Evolutionary conservation across 1,284 basidiomycete genomes (phyloP), one percentile per base, ranked within the genome.

Genomic region (Lentinus polychrous): DNA sequence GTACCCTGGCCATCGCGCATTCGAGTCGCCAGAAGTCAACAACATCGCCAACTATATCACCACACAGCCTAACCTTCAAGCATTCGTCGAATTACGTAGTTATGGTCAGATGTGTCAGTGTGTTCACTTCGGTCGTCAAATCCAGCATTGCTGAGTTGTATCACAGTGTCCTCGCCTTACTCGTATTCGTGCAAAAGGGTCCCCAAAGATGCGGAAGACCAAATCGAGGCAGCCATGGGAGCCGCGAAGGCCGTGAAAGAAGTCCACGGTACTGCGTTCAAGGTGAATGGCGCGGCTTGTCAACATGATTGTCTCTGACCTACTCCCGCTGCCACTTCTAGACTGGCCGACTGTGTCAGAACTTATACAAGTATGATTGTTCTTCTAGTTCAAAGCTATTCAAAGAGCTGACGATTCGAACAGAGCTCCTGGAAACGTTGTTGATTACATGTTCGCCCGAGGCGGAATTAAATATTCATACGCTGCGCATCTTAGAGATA

Each of bases 21-120:
- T 93, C 63, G 78, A 90, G 60, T 76, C 89, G 0, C 76, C 78
- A 1, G 91, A 94, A 64, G 81, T 84, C 2, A 79, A 78, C 58
- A 86, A 83, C 46, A 76, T 94, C 50, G 83, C 83, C 1, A 77
- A 82, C 53, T 91, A 82, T 59, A 69, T 91, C 41, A 71, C 68
- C 6, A 76, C 72, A 23, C 73, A 79, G 18, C 72, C 75, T 15
- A 67, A 75, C 51, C 61, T 81, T 15, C 65, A 74, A 8, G 76
- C 72, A 1, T 92, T 87, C 59, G 52, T 94, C 18, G 90, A 93
- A 64, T 61, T 94, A 49, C 76, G 92, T 55, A 85, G 79, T 56
- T 94, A 92, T 60, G 90, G 90, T 0, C 90, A 94, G 63, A 81
- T 90, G 72, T 62, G 88, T 91, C 57, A 53, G 83, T 74, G 4